Percentiles rank a stretch among this genome's conserved stretches.
phyloP scores from a whole-genome alignment of 129 eudicot genomes.

The Centaurea solstitialis region DNA sequence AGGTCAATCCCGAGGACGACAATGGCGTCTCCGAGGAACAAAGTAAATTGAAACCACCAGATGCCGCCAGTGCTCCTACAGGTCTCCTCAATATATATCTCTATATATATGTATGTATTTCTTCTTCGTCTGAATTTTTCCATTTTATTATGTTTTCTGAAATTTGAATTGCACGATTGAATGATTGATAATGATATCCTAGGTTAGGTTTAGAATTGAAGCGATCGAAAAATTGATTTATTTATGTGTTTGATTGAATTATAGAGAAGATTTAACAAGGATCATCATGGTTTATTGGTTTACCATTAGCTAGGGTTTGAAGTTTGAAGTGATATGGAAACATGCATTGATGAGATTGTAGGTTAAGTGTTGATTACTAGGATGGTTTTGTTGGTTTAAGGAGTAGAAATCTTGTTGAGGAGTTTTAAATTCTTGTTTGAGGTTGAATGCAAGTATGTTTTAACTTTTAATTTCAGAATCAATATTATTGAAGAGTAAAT shows the following conservation, averaged over 20 bases:
- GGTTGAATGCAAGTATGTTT: background rate
- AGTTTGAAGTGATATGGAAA: background rate
- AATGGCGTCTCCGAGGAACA: constrained; percentile 21
- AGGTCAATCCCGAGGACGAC: constrained; percentile 24
- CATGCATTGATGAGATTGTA: background rate
- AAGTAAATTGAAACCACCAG: background rate
- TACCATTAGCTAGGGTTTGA: background rate
- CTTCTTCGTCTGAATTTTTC: constrained; percentile 26
- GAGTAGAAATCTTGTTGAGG: background rate
- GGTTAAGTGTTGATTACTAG: background rate
- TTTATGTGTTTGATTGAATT: background rate
- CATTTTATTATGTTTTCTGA: background rate
- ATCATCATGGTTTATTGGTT: background rate
- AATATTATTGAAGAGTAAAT: background rate
- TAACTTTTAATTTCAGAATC: background rate
- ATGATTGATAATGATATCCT: no score
- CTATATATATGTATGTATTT: constrained; percentile 32
- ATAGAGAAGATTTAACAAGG: background rate
- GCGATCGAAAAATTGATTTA: background rate
- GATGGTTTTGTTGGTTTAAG: background rate
- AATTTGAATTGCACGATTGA: background rate
- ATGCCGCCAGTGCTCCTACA: constrained; percentile 19
- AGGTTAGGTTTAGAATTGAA: background rate
- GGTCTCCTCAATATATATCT: constrained; percentile 40
- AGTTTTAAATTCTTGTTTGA: background rate